Evolutionary conservation across 2,329 filamentous ascomycete genomes (phyloP), one percentile per base, ranked within the genome.

Genomic region (Colletotrichum sp.): DNA sequence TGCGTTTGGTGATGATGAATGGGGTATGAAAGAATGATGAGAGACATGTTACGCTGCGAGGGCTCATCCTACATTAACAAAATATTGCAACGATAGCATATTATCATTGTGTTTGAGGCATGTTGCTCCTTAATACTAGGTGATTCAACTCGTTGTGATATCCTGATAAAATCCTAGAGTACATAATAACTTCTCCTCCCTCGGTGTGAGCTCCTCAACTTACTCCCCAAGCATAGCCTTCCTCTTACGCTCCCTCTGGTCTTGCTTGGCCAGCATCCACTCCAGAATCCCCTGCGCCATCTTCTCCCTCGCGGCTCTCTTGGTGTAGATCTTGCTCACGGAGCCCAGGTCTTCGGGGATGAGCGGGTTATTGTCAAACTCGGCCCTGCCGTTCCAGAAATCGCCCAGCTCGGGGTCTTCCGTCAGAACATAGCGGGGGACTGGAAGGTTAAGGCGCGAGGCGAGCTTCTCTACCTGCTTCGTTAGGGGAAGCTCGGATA

Each of bases 201-300:
- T 52, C 12, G 0, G 6, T 8, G 8, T 59, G 6, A 59, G 16
- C 16, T 18, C 26, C 15, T 18, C 36, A 10, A 32, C 32, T 8
- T 65, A 36, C n/a, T 15, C 18, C 15, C 49, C 28, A 9, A 69
- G 13, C 15, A 64, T 5, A 12, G 6, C 18, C 21, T 26, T 72
- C 3, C 32, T 59, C 34, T 28, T 24, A 67, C 71, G 62, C 12
- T 77, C 67, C 70, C 83, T 77, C 57, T 79, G 77, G 69, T 81
- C 70, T 13, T 65, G 57, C 64, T 55, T 26, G 15, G 15, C 16
- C 15, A 79, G 34, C 34, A 91, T 75, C 79, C 83, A 85, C 8
- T 49, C 76, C 16, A 89, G 77, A 4, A 90, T 79, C 36, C 79
- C 77, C 77, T 85, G 82, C 0, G 88, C 87, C 5, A 90, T 80